phyloP scores from a whole-genome alignment of 176 grass and related monocot species.

The Bolboschoenus planiculmis region DNA sequence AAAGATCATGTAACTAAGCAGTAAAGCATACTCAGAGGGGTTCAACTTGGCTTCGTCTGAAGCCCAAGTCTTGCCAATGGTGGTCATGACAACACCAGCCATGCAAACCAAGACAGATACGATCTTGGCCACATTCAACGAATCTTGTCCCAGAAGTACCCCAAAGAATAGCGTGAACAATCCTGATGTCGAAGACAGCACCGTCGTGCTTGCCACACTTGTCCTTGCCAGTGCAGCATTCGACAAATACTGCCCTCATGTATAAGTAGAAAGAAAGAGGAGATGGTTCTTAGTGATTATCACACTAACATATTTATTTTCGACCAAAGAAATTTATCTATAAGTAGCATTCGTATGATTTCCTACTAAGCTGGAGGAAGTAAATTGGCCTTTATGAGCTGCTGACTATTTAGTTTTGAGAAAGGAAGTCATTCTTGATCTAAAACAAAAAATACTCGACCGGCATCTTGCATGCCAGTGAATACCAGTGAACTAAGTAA shows the following conservation, averaged over 20 bases:
- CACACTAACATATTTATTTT: not conserved
- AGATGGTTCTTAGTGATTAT: not conserved
- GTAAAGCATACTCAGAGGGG: constrained; percentile 49
- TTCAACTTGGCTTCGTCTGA: constrained; percentile 64
- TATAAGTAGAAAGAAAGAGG: not conserved
- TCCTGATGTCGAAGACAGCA: constrained; percentile 91
- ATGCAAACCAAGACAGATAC: constrained; percentile 86
- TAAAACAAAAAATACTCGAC: not conserved
- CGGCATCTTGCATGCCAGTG: not conserved
- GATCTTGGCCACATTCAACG: constrained; percentile 75
- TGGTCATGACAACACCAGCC: constrained; percentile 95
- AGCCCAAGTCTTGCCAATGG: constrained; percentile 96
- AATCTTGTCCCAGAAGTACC: constrained; percentile 84
- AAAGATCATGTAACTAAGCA: not conserved
- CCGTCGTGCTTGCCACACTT: constrained; percentile 96
- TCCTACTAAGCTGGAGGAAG: not conserved
- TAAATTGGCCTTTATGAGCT: not conserved
- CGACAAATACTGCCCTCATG: constrained; percentile 79
- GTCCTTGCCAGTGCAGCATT: constrained; percentile 99
- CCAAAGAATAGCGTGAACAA: constrained; percentile 93
- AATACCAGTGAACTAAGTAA: not conserved
- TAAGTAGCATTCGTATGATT: not conserved
- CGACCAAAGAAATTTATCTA: not conserved
- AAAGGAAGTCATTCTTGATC: not conserved
- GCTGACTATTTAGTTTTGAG: too few relatives aligned